Conservation (phyloP, 2,329 filamentous ascomycete species). For the Grosmannia clavigera region DNA sequence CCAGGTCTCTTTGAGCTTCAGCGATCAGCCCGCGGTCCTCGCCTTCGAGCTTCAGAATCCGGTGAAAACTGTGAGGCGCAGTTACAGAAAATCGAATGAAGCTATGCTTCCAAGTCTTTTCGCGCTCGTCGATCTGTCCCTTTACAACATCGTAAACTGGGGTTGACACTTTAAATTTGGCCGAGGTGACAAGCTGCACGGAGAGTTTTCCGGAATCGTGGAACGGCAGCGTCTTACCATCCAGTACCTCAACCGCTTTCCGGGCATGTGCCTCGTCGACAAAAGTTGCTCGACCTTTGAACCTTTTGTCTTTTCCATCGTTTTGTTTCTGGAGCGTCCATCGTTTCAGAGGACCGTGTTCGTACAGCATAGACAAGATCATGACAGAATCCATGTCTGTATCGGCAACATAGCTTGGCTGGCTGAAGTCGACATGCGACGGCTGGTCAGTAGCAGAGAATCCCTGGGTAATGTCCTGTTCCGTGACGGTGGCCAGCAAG, state of each 20-base stretch:
- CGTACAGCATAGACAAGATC: slow-evolving; percentile 19
- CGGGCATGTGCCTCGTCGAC: slow-evolving; percentile 23
- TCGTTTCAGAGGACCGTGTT: slow-evolving; percentile 21
- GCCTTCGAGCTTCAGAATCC: slow-evolving; percentile 26
- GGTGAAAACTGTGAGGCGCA: slow-evolving; percentile 14
- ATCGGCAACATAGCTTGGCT: slow-evolving; percentile 15
- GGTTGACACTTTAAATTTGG: slow-evolving; percentile 24
- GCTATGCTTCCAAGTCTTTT: slow-evolving; percentile 18
- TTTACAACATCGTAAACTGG: slow-evolving; percentile 21
- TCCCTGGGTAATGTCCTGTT: slow-evolving; percentile 10
- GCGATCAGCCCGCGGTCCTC: slow-evolving; percentile 18
- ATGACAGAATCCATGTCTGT: slow-evolving; percentile 10
- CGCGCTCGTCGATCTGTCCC: slow-evolving; percentile 16
- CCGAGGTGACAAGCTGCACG: slow-evolving; percentile 21
- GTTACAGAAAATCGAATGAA: slow-evolving; percentile 15
- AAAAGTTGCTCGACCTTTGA: slow-evolving; percentile 28
- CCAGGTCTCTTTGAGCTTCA: slow-evolving; percentile 19
- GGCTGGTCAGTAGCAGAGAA: slow-evolving; percentile 13
- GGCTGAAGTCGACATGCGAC: slow-evolving; percentile 10
- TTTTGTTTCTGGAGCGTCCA: slow-evolving; percentile 17
- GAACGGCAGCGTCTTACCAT: slow-evolving; percentile 21
- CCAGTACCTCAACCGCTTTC: slow-evolving; percentile 19
- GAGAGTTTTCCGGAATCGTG: slow-evolving; percentile 21
- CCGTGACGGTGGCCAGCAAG: slow-evolving; percentile 11
- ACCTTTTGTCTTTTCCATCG: slow-evolving; percentile 17